Evolutionary conservation across 179 eudicot genomes (phyloP), one percentile per base, ranked within the genome.

Genomic region (Beta corolliflora): DNA sequence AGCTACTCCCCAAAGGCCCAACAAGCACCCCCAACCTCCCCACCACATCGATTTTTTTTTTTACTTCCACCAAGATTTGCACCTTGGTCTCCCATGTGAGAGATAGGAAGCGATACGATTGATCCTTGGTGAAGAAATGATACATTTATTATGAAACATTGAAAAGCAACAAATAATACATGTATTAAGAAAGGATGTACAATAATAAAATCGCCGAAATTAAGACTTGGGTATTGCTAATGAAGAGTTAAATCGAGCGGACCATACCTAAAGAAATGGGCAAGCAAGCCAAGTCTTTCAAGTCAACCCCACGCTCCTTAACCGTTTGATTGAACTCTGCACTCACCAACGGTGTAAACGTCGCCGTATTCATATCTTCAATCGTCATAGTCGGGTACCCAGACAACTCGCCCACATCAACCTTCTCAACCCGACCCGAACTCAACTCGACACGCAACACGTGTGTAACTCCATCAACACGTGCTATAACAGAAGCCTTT

Each of bases 371-470:
- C 94, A 95, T 90, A 70, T 95, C 99, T 85, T 95, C 97, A 0
- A 90, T 74, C 15, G 98, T 95, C 98, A 95, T 89, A 19, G 82
- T 88, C 78, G 99, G 99, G 84, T 90, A 92, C 14, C 99, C 99
- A 2, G 92, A 86, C 46, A 66, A 0, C 3, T 63, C 56, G 1
- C 85, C 91, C 84, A 80, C 66, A 19, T 87, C 88, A 7, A 77
- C 81, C 2, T 63, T 68, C 23, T 56, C 81, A 60, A 93, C 95
- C 80, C 89, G 87, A 15, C 89, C 82, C 44, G 87, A 80, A 9
- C 63, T 84, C 50, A 95, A 41, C 55, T 93, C 91, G 5, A 92
- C 89, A 12, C 85, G 86, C 12, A 93, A 79, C 86, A 92, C 83
- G 79, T 88, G 88, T 5, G 89, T 68, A 4, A 16, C 83, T 15